These are phyloP conservation scores for Prunus yedoensis DNA, from an alignment of 331 rosid genomes.

Conservation along the genomic window DNA sequence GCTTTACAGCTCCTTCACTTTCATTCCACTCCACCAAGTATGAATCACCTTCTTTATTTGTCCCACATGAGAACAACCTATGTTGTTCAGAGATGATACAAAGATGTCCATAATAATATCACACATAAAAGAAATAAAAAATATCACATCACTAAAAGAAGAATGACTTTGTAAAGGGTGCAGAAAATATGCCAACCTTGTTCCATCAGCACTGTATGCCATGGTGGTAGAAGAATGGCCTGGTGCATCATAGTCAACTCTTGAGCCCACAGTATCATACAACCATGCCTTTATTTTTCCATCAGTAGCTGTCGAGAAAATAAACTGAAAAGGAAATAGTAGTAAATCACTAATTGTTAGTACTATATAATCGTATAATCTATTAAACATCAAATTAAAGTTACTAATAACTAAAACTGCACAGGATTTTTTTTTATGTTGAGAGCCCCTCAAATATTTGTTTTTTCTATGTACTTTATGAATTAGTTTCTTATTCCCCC, in stretches of 20 bases:
- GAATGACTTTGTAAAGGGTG: background rate
- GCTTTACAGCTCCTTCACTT: conserved; percentile 97
- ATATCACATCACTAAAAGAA: background rate
- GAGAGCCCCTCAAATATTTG: background rate
- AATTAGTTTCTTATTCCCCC: background rate
- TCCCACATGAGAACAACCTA: conserved; percentile 91
- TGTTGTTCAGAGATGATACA: conserved; percentile 23
- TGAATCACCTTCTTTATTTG: conserved; percentile 97
- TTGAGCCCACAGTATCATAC: conserved; percentile 86
- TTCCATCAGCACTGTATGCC: conserved; percentile 90
- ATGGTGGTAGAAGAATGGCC: conserved; percentile 89
- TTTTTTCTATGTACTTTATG: background rate
- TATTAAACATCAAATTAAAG: conserved; percentile 14
- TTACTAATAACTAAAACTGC: background rate
- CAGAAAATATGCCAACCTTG: conserved; percentile 50
- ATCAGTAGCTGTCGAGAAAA: conserved; percentile 93
- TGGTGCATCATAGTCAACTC: conserved; percentile 97
- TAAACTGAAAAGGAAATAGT: conserved; percentile 52
- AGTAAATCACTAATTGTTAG: background rate
- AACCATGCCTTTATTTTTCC: conserved; percentile 98
- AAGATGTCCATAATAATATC: conserved; percentile 16
- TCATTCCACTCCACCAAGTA: conserved; percentile 96
- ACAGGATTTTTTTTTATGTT: too few relatives aligned
- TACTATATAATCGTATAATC: background rate
- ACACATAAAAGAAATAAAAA: background rate